These are phyloP conservation scores for Nelumbo lutea DNA, from an alignment of 164 flowering plant species.

Conservation along the genomic window DNA sequence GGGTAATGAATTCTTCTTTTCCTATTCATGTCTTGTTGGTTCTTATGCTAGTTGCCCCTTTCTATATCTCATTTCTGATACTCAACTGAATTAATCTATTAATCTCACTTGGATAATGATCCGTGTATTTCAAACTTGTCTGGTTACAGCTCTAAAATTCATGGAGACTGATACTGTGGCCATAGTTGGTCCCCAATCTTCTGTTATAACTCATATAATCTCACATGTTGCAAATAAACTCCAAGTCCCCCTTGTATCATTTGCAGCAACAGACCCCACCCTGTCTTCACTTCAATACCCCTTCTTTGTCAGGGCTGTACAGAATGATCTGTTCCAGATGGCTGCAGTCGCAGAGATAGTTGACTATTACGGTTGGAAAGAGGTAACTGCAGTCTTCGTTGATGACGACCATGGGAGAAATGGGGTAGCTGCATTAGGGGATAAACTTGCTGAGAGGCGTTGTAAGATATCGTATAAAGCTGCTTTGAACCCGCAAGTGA, in stretches of 20 bases:
- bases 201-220: conserved; percentile 63
- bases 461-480: conserved; percentile 74
- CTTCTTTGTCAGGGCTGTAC: conserved; percentile 68
- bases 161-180: conserved; percentile 36
- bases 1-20: conserved; percentile 37
- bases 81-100: no score
- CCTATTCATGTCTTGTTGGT: not conserved
- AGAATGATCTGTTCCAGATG: conserved; percentile 79
- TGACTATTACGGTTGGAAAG: conserved; percentile 18
- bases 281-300: conserved; percentile 23
- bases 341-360: conserved; percentile 69
- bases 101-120: not conserved
- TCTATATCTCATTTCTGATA: not conserved
- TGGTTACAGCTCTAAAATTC: conserved; percentile 60
- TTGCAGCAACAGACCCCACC: conserved; percentile 84
- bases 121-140: not conserved
- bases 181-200: no score
- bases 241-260: conserved; percentile 40
- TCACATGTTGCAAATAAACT: conserved; percentile 45
- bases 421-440: conserved; percentile 72
- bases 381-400: conserved; percentile 73
- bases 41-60: not conserved
- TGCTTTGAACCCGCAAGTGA: conserved; percentile 49
- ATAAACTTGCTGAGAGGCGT: conserved; percentile 67
- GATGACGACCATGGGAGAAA: conserved; percentile 85